Percentiles rank a stretch among this genome's conserved stretches.
phyloP scores from a whole-genome alignment of 345 rosid genomes.

The Gossypium ekmanianum region DNA sequence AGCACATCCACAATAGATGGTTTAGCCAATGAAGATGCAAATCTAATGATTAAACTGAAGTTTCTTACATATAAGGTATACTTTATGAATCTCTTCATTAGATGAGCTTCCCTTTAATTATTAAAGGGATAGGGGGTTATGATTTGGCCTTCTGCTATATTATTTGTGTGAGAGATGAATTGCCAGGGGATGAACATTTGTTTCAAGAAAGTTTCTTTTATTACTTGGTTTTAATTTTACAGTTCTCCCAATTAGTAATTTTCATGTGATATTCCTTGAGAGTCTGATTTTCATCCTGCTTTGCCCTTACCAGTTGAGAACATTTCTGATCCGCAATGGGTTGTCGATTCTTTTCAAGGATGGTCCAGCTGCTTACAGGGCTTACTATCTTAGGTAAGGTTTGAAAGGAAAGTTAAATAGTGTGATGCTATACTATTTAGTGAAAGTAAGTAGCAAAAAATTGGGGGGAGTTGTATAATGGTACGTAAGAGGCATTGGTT shows the following conservation, averaged over 20 bases:
- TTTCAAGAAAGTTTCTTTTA: not conserved
- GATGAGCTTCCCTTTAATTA: not conserved
- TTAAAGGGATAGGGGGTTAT: not conserved
- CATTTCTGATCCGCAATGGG: slow-evolving; percentile 94
- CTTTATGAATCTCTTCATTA: not conserved
- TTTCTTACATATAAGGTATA: slow-evolving; percentile 91
- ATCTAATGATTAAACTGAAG: slow-evolving; percentile 89
- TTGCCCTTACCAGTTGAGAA: slow-evolving; percentile 57
- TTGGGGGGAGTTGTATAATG: not conserved
- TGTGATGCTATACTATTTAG: not conserved
- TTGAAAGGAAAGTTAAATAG: not conserved
- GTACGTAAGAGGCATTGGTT: slow-evolving; percentile 12
- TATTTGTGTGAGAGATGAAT: not conserved
- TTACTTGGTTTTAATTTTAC: not conserved
- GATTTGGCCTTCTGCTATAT: not conserved
- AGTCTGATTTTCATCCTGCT: slow-evolving; percentile 14
- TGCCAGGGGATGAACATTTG: not conserved
- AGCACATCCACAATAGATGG: slow-evolving; percentile 33
- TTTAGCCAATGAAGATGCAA: slow-evolving; percentile 84
- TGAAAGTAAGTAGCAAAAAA: not conserved
- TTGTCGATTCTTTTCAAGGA: slow-evolving; percentile 76
- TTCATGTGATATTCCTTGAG: slow-evolving; percentile 1
- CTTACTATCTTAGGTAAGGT: slow-evolving; percentile 64
- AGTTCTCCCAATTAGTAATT: not conserved
- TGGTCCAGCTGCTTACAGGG: slow-evolving; percentile 82